Percentiles rank a stretch among this genome's conserved stretches.
Evolutionary conservation across 2,329 filamentous ascomycete species (phyloP).

Genomic region (Xylariomycetidae sp.): DNA sequence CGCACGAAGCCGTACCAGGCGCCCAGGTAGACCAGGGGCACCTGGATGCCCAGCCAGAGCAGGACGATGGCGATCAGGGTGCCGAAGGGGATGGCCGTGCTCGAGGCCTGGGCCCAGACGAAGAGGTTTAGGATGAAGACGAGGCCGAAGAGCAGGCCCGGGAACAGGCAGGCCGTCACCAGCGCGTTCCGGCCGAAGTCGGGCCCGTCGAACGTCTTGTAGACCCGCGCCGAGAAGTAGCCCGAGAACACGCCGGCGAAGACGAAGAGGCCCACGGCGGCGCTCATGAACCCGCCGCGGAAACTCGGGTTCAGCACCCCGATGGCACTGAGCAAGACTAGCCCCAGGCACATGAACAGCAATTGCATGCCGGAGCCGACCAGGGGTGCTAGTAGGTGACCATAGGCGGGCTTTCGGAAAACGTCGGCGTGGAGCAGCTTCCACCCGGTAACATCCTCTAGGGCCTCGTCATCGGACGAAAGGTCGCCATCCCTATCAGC

Average conservation of each 20-base stretch:
- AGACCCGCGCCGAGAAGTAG: conserved; percentile 80
- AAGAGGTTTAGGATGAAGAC: conserved; percentile 82
- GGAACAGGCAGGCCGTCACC: conserved; percentile 73
- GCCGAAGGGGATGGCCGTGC: conserved; percentile 79
- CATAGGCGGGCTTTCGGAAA: conserved; percentile 68
- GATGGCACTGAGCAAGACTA: conserved; percentile 68
- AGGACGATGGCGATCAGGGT: conserved; percentile 68
- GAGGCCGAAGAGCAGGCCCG: conserved; percentile 69
- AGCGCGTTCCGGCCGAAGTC: conserved; percentile 73
- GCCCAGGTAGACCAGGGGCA: conserved; percentile 77
- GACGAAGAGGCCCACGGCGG: conserved; percentile 77
- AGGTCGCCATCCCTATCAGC: conserved; percentile 49
- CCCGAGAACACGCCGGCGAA: conserved; percentile 81
- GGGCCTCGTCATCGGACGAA: conserved; percentile 63
- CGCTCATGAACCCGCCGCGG: conserved; percentile 83
- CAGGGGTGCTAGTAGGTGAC: conserved; percentile 71
- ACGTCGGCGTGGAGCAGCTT: conserved; percentile 86
- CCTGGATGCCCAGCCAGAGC: conserved; percentile 81
- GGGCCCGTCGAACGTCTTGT: conserved; percentile 75
- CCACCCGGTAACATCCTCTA: conserved; percentile 83
- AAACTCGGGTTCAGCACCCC: conserved; percentile 82
- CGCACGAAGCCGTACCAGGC: conserved; percentile 71
- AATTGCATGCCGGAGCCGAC: conserved; percentile 85
- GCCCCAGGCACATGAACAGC: conserved; percentile 71
- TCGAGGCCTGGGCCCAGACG: conserved; percentile 85